Percentiles rank a stretch among this genome's conserved stretches.
Evolutionary conservation across 768 basidiomycete species (phyloP).

Genomic region (Pleurotus eryngii): DNA sequence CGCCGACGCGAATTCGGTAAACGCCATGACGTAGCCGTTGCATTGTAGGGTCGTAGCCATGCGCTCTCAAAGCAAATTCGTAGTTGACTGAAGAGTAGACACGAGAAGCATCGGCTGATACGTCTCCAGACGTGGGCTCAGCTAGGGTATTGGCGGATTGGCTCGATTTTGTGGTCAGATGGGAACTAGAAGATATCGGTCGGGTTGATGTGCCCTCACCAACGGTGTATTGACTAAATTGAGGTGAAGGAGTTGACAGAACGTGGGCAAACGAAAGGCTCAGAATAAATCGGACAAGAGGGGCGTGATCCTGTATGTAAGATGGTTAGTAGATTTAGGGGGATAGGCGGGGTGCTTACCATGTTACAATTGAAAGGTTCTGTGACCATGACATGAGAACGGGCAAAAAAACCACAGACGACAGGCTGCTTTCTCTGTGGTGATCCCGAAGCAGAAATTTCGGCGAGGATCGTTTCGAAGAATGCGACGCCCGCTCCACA

Average conservation of each 20-base stretch:
- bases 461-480: slow-evolving; percentile 24
- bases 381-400: slow-evolving; percentile 16
- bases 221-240: no score
- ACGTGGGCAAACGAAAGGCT: slow-evolving; percentile 10
- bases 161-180: no score
- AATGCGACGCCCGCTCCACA: slow-evolving; percentile 22
- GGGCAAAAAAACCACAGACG: slow-evolving; percentile 25
- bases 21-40: background rate
- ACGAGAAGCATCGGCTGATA: no score
- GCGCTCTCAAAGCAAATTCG: background rate
- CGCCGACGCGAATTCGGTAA: slow-evolving; percentile 8
- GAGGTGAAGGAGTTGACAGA: background rate
- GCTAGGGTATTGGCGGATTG: no score
- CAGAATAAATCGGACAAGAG: background rate
- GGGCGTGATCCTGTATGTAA: background rate
- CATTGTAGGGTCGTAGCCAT: slow-evolving; percentile 15
- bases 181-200: no score
- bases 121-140: no score
- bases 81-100: background rate
- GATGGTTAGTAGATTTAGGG: slow-evolving; percentile 5
- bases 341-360: background rate
- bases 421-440: slow-evolving; percentile 18
- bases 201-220: no score
- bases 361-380: slow-evolving; percentile 6
- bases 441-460: slow-evolving; percentile 24